A percentile compares a stretch with the other conserved stretches of the same genome.
Conservation (phyloP, 2,329 filamentous ascomycete species). For the Colletotrichum lupini region DNA sequence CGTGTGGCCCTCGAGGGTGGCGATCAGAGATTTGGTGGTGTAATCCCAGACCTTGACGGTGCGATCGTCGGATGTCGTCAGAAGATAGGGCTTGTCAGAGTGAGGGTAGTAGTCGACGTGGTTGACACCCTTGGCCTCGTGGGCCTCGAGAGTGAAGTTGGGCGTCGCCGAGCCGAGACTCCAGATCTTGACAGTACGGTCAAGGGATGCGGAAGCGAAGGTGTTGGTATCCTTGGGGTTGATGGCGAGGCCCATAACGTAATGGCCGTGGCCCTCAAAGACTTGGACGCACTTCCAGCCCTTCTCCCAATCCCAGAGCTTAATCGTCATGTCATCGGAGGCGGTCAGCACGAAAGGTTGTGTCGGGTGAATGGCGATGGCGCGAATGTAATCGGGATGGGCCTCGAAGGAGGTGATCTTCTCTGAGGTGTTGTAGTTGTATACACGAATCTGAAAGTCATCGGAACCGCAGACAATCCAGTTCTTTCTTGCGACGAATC, state of each 20-base stretch:
- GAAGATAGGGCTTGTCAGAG: slow-evolving; percentile 84
- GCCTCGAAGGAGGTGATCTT: slow-evolving; percentile 98
- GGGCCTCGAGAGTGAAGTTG: slow-evolving; percentile 96
- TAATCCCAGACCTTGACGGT: slow-evolving; percentile 97
- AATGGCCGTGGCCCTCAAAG: slow-evolving; percentile 96
- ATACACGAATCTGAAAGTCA: slow-evolving; percentile 82
- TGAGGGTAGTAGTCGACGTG: slow-evolving; percentile 91
- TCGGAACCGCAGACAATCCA: slow-evolving; percentile 98
- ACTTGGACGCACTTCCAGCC: slow-evolving; percentile 97
- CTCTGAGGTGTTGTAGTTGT: slow-evolving; percentile 99
- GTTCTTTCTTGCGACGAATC: slow-evolving; percentile 97
- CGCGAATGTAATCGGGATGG: slow-evolving; percentile 97
- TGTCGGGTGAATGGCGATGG: slow-evolving; percentile 94
- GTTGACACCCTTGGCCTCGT: slow-evolving; percentile 98
- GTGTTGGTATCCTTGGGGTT: slow-evolving; percentile 98
- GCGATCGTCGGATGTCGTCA: slow-evolving; percentile 91
- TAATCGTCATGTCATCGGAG: slow-evolving; percentile 98
- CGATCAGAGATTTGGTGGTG: slow-evolving; percentile 96
- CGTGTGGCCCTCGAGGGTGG: slow-evolving; percentile 95
- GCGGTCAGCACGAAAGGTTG: slow-evolving; percentile 96
- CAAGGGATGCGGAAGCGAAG: slow-evolving; percentile 92
- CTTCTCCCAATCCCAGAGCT: slow-evolving; percentile 99
- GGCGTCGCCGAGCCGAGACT: slow-evolving; percentile 91
- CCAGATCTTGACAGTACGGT: slow-evolving; percentile 98
- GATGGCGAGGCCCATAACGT: slow-evolving; percentile 95